phyloP scores from a whole-genome alignment of 2,329 filamentous ascomycete genomes.

The Verticillium nonalfalfae region DNA sequence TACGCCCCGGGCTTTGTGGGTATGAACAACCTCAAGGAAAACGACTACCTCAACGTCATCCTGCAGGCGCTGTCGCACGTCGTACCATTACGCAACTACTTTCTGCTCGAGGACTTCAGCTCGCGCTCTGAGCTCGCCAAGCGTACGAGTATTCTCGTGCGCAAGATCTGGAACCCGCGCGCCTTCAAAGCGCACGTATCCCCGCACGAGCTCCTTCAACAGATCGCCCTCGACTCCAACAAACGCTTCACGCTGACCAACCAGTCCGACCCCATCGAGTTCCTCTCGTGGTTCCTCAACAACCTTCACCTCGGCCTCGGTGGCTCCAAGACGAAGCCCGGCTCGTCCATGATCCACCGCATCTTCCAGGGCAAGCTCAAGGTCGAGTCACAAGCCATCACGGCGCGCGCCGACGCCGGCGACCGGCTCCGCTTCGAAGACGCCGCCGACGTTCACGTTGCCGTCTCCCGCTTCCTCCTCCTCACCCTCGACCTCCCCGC shows the following conservation, averaged over 20 bases:
- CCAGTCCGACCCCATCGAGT: slow-evolving; percentile 94
- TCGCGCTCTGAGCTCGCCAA: slow-evolving; percentile 73
- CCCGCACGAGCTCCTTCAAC: slow-evolving; percentile 92
- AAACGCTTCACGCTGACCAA: slow-evolving; percentile 88
- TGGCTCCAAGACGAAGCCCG: slow-evolving; percentile 79
- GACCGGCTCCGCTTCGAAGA: slow-evolving; percentile 92
- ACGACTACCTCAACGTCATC: slow-evolving; percentile 96
- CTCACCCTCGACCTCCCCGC: slow-evolving; percentile 89
- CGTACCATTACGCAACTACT: slow-evolving; percentile 79
- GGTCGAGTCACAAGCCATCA: slow-evolving; percentile 90
- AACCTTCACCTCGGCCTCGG: slow-evolving; percentile 88
- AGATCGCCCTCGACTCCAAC: slow-evolving; percentile 81
- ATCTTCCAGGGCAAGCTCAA: slow-evolving; percentile 91
- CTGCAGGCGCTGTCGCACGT: slow-evolving; percentile 91
- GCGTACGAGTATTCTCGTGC: slow-evolving; percentile 80
- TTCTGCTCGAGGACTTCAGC: slow-evolving; percentile 79
- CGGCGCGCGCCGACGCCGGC: slow-evolving; percentile 78
- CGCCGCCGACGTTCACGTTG: slow-evolving; percentile 71
- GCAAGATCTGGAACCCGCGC: slow-evolving; percentile 96
- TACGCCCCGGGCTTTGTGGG: slow-evolving; percentile 94
- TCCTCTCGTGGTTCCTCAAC: slow-evolving; percentile 96
- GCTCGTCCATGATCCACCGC: slow-evolving; percentile 79
- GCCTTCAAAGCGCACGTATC: slow-evolving; percentile 97
- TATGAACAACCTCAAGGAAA: slow-evolving; percentile 99
- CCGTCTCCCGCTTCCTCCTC: slow-evolving; percentile 77